phyloP scores from a whole-genome alignment of 257 asterid genomes.

The Capsicum chinense region DNA sequence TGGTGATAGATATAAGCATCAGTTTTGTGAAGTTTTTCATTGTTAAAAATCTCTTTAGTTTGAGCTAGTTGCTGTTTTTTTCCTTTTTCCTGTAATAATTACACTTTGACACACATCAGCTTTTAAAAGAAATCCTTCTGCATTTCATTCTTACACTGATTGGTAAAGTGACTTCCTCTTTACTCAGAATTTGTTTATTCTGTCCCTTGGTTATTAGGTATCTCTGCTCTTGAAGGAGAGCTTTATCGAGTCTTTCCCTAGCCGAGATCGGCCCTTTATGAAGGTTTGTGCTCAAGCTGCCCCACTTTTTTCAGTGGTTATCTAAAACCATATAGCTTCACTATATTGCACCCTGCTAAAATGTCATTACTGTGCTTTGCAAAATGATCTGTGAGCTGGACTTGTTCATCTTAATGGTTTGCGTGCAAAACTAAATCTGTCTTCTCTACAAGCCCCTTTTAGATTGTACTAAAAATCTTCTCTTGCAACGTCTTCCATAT shows the following conservation, averaged over 20 bases:
- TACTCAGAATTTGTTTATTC: not conserved
- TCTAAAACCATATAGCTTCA: not conserved
- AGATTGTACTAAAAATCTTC: not conserved
- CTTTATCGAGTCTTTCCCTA: slow-evolving; percentile 90
- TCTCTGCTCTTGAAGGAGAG: slow-evolving; percentile 95
- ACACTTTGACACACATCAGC: not conserved
- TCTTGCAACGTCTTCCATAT: not conserved
- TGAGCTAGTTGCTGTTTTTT: not conserved
- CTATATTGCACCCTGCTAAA: slow-evolving; percentile 18
- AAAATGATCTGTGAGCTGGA: slow-evolving; percentile 6
- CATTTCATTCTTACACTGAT: not conserved
- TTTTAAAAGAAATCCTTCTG: not conserved
- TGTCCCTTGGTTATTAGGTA: slow-evolving; percentile 53
- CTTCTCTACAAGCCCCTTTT: not conserved
- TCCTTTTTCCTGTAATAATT: not conserved
- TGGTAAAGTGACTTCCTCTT: not conserved
- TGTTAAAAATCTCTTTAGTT: not conserved
- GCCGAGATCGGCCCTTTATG: slow-evolving; percentile 91
- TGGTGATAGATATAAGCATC: slow-evolving; percentile 8
- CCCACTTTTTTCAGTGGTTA: not conserved
- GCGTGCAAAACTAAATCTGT: not conserved
- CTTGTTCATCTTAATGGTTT: not conserved
- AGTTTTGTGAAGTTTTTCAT: not conserved
- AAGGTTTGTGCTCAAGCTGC: slow-evolving; percentile 55
- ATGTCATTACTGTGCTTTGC: not conserved